Conservation (phyloP, 1,284 basidiomycete species). For the Rhodofomes roseus region DNA sequence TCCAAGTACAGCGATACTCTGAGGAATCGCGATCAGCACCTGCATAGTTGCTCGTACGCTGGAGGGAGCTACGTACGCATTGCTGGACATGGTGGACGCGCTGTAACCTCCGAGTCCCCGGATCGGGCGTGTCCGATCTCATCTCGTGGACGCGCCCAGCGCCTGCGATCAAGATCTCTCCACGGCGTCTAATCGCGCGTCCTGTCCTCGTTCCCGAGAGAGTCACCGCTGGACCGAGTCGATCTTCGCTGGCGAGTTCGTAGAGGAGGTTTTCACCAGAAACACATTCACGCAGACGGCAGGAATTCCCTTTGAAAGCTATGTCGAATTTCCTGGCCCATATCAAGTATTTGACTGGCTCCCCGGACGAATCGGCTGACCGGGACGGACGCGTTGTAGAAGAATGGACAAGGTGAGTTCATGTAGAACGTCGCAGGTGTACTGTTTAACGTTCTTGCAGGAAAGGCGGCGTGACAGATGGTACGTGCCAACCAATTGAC, state of each 20-base stretch:
- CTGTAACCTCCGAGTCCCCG: not conserved
- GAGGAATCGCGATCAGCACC: slow-evolving; percentile 1
- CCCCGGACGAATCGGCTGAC: slow-evolving; percentile 26
- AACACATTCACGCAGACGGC: too few relatives aligned
- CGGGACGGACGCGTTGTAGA: slow-evolving; percentile 30
- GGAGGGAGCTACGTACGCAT: slow-evolving; percentile 20
- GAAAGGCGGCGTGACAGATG: not conserved
- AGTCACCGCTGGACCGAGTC: not conserved
- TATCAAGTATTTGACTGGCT: slow-evolving; percentile 27
- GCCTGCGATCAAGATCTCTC: not conserved
- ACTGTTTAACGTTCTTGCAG: not conserved
- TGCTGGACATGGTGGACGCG: slow-evolving; percentile 23
- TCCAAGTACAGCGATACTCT: slow-evolving; percentile 84
- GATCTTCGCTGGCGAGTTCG: too few relatives aligned
- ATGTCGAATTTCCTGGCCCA: slow-evolving; percentile 20
- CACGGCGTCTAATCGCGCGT: not conserved
- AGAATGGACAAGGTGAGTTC: slow-evolving; percentile 33
- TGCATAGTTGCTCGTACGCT: not conserved
- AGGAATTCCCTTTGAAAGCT: too few relatives aligned
- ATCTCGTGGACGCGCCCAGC: not conserved
- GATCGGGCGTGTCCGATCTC: slow-evolving; percentile 1
- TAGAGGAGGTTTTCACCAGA: not conserved
- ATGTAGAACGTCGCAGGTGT: too few relatives aligned
- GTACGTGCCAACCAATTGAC: not conserved
- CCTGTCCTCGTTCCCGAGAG: not conserved